phyloP scores from a whole-genome alignment of 2,329 filamentous ascomycete genomes.

The Diaporthe capsici region DNA sequence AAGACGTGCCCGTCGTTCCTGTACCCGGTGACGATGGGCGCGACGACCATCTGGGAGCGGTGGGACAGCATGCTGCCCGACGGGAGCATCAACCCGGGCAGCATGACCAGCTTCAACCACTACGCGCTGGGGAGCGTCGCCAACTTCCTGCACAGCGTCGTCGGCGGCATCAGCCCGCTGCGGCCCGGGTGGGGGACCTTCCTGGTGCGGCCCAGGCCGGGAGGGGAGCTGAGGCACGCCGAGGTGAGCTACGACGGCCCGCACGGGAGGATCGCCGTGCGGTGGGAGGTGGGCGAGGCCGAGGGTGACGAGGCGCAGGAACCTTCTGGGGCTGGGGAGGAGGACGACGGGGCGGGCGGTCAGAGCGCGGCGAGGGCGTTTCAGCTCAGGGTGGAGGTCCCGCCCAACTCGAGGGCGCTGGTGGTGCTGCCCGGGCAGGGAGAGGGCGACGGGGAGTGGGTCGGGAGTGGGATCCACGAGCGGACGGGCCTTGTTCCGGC shows the following conservation, averaged over 20 bases:
- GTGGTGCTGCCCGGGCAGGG: constrained; percentile 37
- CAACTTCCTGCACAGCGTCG: constrained; percentile 54
- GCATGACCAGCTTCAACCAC: constrained; percentile 59
- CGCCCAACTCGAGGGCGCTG: constrained; percentile 36
- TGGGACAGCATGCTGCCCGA: constrained; percentile 57
- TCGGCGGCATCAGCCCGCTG: constrained; percentile 50
- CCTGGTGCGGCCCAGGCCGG: constrained; percentile 49
- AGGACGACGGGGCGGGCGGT: neutral
- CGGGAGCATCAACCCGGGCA: constrained; percentile 53
- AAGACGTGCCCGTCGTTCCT: constrained; percentile 56
- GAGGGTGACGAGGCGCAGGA: neutral
- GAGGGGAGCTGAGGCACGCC: constrained; percentile 45
- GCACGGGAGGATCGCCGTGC: constrained; percentile 34
- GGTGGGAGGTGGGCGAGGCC: constrained; percentile 35
- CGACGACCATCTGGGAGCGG: constrained; percentile 58
- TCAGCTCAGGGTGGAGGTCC: constrained; percentile 35
- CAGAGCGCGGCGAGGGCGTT: constrained; percentile 18
- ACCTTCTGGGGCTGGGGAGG: neutral
- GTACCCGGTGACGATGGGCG: constrained; percentile 55
- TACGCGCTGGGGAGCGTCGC: constrained; percentile 57
- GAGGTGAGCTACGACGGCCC: constrained; percentile 40
- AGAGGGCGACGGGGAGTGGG: constrained; percentile 37
- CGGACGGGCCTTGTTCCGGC: constrained; percentile 5
- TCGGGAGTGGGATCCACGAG: constrained; percentile 35
- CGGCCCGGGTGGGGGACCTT: constrained; percentile 51